phyloP scores from a whole-genome alignment of 2,329 filamentous ascomycete species.

The Fusarium robinianum region DNA sequence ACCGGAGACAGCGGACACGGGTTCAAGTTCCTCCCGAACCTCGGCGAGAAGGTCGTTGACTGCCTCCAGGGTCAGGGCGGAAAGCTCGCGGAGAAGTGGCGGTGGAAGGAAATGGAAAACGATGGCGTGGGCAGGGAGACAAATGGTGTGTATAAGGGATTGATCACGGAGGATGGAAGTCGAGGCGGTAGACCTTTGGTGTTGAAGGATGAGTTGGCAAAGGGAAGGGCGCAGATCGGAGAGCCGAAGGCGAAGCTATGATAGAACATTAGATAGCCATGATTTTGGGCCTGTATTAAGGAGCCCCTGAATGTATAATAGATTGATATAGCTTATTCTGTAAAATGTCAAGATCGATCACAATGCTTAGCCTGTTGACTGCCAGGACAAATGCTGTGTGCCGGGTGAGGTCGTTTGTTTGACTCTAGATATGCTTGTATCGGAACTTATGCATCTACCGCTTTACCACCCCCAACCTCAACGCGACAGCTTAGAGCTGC shows the following conservation, averaged over 20 bases:
- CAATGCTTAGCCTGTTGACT: no score
- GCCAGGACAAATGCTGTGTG: conserved; percentile 9
- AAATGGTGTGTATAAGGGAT: conserved; percentile 43
- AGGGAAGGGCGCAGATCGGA: conserved; percentile 27
- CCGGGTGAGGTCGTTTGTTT: conserved; percentile 10
- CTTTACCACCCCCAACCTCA: conserved; percentile 7
- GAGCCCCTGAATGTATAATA: conserved; percentile 2
- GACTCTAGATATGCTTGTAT: conserved; percentile 11
- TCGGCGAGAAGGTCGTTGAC: conserved; percentile 65
- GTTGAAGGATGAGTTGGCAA: conserved; percentile 50
- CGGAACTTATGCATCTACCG: conserved; percentile 27
- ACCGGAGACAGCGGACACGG: conserved; percentile 68
- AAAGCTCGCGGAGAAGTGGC: conserved; percentile 62
- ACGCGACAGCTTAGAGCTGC: conserved; percentile 13
- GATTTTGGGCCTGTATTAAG: not conserved
- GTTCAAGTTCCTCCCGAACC: conserved; percentile 71
- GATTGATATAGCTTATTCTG: no score
- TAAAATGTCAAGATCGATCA: no score
- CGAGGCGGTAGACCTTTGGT: conserved; percentile 53
- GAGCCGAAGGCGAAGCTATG: conserved; percentile 33
- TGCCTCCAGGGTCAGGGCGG: conserved; percentile 53
- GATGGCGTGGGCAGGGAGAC: conserved; percentile 42
- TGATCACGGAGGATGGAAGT: conserved; percentile 59
- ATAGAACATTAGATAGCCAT: conserved; percentile 25
- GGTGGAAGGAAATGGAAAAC: conserved; percentile 63